Evolutionary conservation across 129 eudicot genomes (phyloP).

Genomic region (Helianthus annuus): HanXRQr2.0-SUNRISE NC_035435.2:163704580-163705079

Average conservation of each 20-base stretch:
- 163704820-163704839: slow-evolving; percentile 21
- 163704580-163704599: not conserved
- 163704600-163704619: not conserved
- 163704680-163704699: slow-evolving; percentile 13
- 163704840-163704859: slow-evolving; percentile 33
- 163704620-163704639: slow-evolving; percentile 2
- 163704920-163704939: not conserved
- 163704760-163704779: slow-evolving; percentile 17
- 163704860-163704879: slow-evolving; percentile 9
- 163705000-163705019: too few relatives aligned
- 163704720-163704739: not conserved
- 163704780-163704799: slow-evolving; percentile 23
- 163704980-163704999: too few relatives aligned
- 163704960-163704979: not conserved
- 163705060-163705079: not conserved
- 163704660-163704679: not conserved
- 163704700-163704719: slow-evolving; percentile 28
- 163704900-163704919: slow-evolving; percentile 24
- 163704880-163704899: slow-evolving; percentile 15
- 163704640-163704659: slow-evolving; percentile 3
- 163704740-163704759: slow-evolving; percentile 22
- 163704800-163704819: slow-evolving; percentile 17
- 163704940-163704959: not conserved
- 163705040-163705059: not conserved
- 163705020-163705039: not conserved